Conservation (phyloP, 1,139 yeast genomes). For the Debaryomyces udenii region DNA sequence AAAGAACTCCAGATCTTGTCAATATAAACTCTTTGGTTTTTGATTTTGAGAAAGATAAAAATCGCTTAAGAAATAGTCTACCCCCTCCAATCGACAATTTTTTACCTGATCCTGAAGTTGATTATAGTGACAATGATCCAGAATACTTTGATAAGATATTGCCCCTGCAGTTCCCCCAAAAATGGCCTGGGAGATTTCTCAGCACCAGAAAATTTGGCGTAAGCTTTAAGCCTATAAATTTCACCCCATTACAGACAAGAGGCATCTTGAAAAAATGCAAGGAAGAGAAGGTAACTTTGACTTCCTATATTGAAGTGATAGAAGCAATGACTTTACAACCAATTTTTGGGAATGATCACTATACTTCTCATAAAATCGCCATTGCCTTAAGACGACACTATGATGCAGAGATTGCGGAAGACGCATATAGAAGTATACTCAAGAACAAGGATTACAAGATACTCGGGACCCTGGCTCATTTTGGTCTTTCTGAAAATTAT, state of each 20-base stretch:
- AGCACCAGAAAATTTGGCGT: slow-evolving; percentile 22
- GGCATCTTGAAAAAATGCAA: slow-evolving; percentile 34
- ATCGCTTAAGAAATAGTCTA: slow-evolving; percentile 27
- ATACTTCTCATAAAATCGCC: slow-evolving; percentile 34
- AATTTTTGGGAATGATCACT: slow-evolving; percentile 26
- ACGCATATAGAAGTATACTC: slow-evolving; percentile 23
- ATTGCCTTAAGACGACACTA: slow-evolving; percentile 38
- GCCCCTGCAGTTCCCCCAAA: slow-evolving; percentile 27
- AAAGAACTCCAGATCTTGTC: slow-evolving; percentile 11
- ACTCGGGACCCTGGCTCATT: slow-evolving; percentile 38
- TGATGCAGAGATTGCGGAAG: slow-evolving; percentile 19
- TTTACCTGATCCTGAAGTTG: slow-evolving; percentile 27
- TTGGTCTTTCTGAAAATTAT: slow-evolving; percentile 33
- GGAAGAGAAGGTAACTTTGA: slow-evolving; percentile 34
- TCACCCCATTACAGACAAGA: slow-evolving; percentile 28
- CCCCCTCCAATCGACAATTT: slow-evolving; percentile 41
- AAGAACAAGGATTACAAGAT: slow-evolving; percentile 27
- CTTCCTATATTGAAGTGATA: slow-evolving; percentile 35
- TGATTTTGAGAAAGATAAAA: slow-evolving; percentile 22
- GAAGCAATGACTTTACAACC: slow-evolving; percentile 34
- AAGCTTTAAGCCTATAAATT: slow-evolving; percentile 37
- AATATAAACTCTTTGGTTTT: slow-evolving; percentile 22
- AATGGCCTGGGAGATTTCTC: slow-evolving; percentile 40
- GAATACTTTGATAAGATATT: slow-evolving; percentile 25
- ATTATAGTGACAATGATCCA: slow-evolving; percentile 29